Evolutionary conservation across 2,329 filamentous ascomycete species (phyloP), one percentile per base, ranked within the genome.

Genomic region (Calonectria multiphialidica): DNA sequence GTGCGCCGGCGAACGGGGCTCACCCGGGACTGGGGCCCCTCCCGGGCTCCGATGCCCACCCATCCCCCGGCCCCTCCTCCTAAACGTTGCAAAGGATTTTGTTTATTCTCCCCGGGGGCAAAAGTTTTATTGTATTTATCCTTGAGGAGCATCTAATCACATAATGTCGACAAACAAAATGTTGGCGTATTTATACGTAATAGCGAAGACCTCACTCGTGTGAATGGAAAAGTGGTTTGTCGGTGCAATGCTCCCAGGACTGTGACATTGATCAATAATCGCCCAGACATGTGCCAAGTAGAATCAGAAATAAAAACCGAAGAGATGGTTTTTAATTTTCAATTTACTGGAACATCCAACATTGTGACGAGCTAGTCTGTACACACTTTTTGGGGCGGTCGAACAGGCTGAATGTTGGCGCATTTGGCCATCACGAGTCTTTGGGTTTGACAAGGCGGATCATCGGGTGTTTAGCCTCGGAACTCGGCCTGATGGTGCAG

Each of bases 381-480:
- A 30, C 28, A 30, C 8, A 5, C 8, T 30, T 30, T 30, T 30
- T 30, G 28, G 28, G 33, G 35, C 15, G 12, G 37, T 59, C 25
- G 35, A 13, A 59, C 37, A 40, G 62, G 33, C 13, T 23, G n/a
- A 33, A 15, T 12, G 8, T 12, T 15, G 40, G 12, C 3, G 40
- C 50, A 47, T 18, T 57, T 8, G 18, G 49, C 21, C 21, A 44
- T 53, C 35, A 57, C 23, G n/a, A 47, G n/a, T n/a, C 16, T 30
- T 55, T 30, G 18, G 21, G 40, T 33, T 66, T 42, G 35, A 28
- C 44, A 37, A 21, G 49, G 42, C 66, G 70, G 70, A 66, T 53
- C 66, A 61, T 72, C 70, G 70, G 70, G 15, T 33, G 6, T 71
- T 61, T 33, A 33, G 28, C 50, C n/a, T 65, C 70, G 70, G 70